Conservation (phyloP, 805 yeast genomes). For the Priceomyces castillae region DNA sequence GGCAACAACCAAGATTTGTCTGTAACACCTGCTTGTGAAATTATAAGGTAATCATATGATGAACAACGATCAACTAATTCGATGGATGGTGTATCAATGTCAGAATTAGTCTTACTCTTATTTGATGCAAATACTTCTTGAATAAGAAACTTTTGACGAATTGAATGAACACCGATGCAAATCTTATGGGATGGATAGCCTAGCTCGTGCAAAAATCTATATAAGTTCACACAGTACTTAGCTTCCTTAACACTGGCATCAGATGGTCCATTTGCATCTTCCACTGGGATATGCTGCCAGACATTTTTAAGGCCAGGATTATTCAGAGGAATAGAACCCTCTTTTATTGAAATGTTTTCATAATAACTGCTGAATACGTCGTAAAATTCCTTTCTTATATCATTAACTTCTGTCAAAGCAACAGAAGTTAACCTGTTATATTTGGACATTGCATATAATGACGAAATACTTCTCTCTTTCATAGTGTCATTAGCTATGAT, state of each 20-base stretch:
- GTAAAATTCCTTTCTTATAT: slow-evolving; percentile 6
- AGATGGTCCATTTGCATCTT: neutral
- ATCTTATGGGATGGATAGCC: slow-evolving; percentile 42
- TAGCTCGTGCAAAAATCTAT: slow-evolving; percentile 43
- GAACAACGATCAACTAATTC: neutral
- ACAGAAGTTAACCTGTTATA: too few species aligned
- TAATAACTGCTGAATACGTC: neutral
- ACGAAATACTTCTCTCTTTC: neutral
- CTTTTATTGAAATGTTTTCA: neutral
- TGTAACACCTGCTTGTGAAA: neutral
- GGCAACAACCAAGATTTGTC: neutral
- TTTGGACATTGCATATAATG: slow-evolving; percentile 1
- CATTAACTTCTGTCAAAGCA: slow-evolving; percentile 1
- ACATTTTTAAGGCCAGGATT: slow-evolving; percentile 36
- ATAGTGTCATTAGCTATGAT: slow-evolving; percentile 5
- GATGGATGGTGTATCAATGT: neutral
- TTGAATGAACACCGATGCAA: slow-evolving; percentile 39
- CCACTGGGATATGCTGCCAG: slow-evolving; percentile 9
- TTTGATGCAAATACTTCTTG: slow-evolving; percentile 29
- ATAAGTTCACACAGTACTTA: slow-evolving; percentile 35
- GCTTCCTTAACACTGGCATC: slow-evolving; percentile 15
- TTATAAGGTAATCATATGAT: neutral
- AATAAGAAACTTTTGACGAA: slow-evolving; percentile 41
- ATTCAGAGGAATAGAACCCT: neutral
- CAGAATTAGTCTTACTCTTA: neutral